Evolutionary conservation across 257 asterid species (phyloP), one percentile per base, ranked within the genome.

Genomic region (Penstemon davidsonii): DNA sequence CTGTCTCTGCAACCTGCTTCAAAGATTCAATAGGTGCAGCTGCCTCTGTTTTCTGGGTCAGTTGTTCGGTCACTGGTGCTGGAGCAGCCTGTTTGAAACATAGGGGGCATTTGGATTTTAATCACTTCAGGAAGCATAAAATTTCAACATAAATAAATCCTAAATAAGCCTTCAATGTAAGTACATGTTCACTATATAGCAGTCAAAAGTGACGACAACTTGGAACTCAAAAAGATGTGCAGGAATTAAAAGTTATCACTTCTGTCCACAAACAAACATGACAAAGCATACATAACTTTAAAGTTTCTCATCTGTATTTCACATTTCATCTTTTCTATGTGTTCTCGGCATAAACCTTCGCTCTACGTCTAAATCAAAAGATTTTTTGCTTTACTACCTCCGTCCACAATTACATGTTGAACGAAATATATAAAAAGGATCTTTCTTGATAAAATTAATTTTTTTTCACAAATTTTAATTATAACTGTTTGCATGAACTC

Each of bases 51-150:
- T 84, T 84, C 78, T 85, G 88, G 72, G 60, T 71, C 70, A 73
- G 82, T 72, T 80, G 77, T 57, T 74, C 76, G 62, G 85, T 75
- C 70, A 66, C 62, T 62, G 85, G 85, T 71, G 86, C 69, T 68
- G 95, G 85, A 80, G 81, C 83, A 64, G 79, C 85, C 99, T 94
- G 92, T 71, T 70, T 61, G 40, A 55, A 62, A 68, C 60, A 76
- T 39, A 44, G 60, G 43, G 55, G 66, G 19, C 52, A 60, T 61
- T 67, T 12, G 55, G 52, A 43, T 8, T 61, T 58, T 65, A 52
- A 53, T 19, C 19, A 53, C 46, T 41, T 49, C 58, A 45, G 64
- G 42, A 75, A 58, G 63, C 55, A 69, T 36, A 50, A 63, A 54
- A 55, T 6, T 7, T 11, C 12, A 36, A 37, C 40, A 54, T 18